These are phyloP conservation scores for Botrytis squamosa DNA, from an alignment of 2,329 filamentous ascomycete species.

Conservation along the genomic window DNA sequence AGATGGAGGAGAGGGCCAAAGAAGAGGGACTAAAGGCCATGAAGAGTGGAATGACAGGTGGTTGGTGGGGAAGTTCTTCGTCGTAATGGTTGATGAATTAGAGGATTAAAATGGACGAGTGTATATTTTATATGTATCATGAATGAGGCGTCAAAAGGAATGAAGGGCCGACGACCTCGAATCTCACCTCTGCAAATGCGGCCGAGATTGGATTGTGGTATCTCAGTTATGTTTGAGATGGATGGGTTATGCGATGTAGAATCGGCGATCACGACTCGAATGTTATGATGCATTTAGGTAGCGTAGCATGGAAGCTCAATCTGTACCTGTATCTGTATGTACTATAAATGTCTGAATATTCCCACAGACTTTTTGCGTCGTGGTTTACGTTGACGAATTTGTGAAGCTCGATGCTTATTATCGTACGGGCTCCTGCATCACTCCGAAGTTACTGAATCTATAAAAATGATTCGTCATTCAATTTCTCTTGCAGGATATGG, in stretches of 20 bases:
- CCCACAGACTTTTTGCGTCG: not conserved
- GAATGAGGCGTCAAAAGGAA: conserved; percentile 14
- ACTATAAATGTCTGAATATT: not conserved
- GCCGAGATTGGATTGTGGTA: not conserved
- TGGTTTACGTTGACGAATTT: not conserved
- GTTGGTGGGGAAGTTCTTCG: conserved; percentile 47
- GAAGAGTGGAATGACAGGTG: conserved; percentile 69
- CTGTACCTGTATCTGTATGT: not conserved
- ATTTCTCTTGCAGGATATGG: not conserved
- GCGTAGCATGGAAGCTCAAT: not conserved
- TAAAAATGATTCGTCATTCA: not conserved
- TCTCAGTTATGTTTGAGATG: not conserved
- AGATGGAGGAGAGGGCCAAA: conserved; percentile 81
- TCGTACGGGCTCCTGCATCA: not conserved
- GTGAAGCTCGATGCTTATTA: not conserved
- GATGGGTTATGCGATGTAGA: not conserved
- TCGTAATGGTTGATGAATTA: conserved; percentile 11
- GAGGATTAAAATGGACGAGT: not conserved
- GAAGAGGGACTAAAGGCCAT: conserved; percentile 91
- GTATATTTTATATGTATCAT: conserved; percentile 13
- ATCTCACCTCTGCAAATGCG: conserved; percentile 15
- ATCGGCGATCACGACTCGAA: not conserved
- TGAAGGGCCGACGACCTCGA: not conserved
- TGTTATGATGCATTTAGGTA: conserved; percentile 7
- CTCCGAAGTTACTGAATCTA: not conserved